Evolutionary conservation across 352 stramenopile genomes (phyloP), one percentile per base, ranked within the genome.

Genomic region (Phytophthora pinifolia): DNA sequence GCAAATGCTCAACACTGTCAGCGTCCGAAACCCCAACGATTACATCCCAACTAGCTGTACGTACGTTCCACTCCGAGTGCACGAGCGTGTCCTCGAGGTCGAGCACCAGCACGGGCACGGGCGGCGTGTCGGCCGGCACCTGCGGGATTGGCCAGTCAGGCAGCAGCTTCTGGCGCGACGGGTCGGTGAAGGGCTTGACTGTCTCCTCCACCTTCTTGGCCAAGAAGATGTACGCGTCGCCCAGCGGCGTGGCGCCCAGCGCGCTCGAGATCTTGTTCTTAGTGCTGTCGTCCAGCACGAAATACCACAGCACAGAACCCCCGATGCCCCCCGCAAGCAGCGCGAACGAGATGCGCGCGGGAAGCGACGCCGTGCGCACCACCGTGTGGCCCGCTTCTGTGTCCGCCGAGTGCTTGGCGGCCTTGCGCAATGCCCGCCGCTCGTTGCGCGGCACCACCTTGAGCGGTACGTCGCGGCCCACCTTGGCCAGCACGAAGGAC

Each of bases 51-150:
- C 1, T 18, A 9, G 4, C 38, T 56, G 2, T 27, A 86, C 85
- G 59, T 90, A 95, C 83, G 63, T 76, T 91, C 85, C 83, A 95
- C 53, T 95, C 85, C 9, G 85, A 95, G 50, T 95, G 85, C 64
- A 95, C 79, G 15, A 95, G 69, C 17, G 84, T 92, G 55, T 95
- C 85, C 72, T 95, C 85, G 1, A 95, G 67, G 10, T 89, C 85
- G n/a, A 95, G 54, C 20, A 95, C 82, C 9, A 95, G 71, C 63
- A 92, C 83, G 0, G 85, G 85, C 15, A 92, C 79, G 8, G 80
- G 84, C 15, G 84, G 84, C 37, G 80, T 92, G 43, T 86, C 71
- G 29, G 83, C 71, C 12, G 82, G 84, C 43, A 94, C 78, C 53
- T 89, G 72, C 25, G 78, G 81, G 33, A 94, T 90, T 27, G 84